phyloP scores from a whole-genome alignment of 306 rosid species.

The Astragalus glycyphyllos region DNA sequence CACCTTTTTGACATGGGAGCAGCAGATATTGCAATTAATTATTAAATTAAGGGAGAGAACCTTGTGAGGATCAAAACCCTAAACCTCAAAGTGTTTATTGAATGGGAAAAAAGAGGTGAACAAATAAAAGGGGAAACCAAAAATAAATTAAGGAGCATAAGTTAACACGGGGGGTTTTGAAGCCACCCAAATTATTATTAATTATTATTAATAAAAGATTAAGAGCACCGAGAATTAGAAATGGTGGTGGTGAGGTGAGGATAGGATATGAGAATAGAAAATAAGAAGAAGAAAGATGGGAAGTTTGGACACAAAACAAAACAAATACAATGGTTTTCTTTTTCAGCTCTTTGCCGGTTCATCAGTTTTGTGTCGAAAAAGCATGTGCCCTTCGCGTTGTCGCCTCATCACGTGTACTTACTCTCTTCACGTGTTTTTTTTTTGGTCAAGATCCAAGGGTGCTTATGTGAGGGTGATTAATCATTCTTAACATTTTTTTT shows the following conservation, averaged over 20 bases:
- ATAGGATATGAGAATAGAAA: constrained; percentile 27
- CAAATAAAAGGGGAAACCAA: not conserved
- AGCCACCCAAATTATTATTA: constrained; percentile 32
- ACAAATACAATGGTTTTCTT: too few species aligned
- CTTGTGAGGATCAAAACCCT: constrained; percentile 50
- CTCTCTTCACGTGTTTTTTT: too few species aligned
- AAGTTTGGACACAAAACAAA: not conserved
- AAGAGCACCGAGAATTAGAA: not conserved
- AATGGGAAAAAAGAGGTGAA: constrained; percentile 16
- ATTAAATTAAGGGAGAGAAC: constrained; percentile 26
- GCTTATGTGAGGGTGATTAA: too few species aligned
- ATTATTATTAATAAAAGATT: not conserved
- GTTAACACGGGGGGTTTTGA: constrained; percentile 39
- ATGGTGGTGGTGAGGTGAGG: not conserved
- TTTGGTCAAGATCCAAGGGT: too few species aligned
- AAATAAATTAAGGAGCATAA: constrained; percentile 29
- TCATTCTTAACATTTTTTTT: too few species aligned
- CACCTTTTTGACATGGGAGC: constrained; percentile 58
- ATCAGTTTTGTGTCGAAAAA: too few species aligned
- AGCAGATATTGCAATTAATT: not conserved
- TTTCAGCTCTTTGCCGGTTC: too few species aligned
- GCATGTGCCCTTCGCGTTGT: too few species aligned
- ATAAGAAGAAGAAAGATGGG: constrained; percentile 17
- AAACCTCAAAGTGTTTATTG: constrained; percentile 46
- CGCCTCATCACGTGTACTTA: too few species aligned